Evolutionary conservation across 257 asterid species (phyloP).

Genomic region (Knoxia roxburghii): DNA sequence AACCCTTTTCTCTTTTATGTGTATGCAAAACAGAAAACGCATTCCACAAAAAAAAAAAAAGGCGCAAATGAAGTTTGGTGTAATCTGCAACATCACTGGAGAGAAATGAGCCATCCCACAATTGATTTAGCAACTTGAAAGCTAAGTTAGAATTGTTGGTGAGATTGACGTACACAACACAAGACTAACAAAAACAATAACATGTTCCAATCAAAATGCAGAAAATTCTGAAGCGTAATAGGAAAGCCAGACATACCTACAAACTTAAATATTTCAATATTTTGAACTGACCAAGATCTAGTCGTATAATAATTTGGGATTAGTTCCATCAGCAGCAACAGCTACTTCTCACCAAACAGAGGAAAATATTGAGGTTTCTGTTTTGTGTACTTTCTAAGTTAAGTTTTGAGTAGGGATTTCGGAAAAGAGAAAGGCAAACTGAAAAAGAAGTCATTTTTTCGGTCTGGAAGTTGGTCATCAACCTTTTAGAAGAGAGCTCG

Average conservation of each 20-base stretch:
- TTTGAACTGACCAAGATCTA: conserved; percentile 13
- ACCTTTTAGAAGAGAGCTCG: conserved; percentile 11
- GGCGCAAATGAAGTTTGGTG: conserved; percentile 26
- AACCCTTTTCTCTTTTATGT: too few species aligned
- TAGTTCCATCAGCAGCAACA: conserved; percentile 35
- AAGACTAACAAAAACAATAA: conserved; percentile 11
- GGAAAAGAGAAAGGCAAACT: conserved; percentile 11
- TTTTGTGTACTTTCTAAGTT: conserved; percentile 18
- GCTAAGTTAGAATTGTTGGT: conserved; percentile 49
- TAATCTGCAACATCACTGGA: conserved; percentile 21
- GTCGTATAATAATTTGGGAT: conserved; percentile 15
- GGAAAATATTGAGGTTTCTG: background rate
- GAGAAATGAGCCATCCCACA: conserved; percentile 37
- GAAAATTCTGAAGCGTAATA: conserved; percentile 12
- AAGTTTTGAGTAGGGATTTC: conserved; percentile 19
- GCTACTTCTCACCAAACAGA: conserved; percentile 45
- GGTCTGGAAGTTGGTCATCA: conserved; percentile 3
- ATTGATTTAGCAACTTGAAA: conserved; percentile 34
- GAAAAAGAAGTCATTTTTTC: conserved; percentile 7
- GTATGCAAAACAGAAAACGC: conserved; percentile 8
- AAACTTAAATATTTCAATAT: background rate
- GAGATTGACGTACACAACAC: conserved; percentile 20
- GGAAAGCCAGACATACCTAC: conserved; percentile 10
- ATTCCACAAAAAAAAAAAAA: background rate
- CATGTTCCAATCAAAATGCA: background rate